phyloP scores from a whole-genome alignment of 139 green algal genomes.

The Chlorella sp. region DNA sequence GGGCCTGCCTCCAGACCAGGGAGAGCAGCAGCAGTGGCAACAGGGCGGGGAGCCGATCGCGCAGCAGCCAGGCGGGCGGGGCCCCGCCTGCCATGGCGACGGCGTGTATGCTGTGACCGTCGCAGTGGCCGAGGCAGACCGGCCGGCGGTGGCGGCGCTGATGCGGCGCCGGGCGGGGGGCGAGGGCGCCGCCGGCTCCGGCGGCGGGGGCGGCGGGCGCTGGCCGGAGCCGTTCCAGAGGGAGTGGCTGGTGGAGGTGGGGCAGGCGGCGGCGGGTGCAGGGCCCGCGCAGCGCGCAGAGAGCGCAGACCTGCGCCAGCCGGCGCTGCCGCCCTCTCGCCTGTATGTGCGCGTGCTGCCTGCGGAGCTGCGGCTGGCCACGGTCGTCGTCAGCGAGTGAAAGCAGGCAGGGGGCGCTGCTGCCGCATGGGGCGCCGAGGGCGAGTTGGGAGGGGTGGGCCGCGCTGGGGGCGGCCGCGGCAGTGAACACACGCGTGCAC shows the following conservation, averaged over 20 bases:
- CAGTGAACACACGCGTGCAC: too few relatives aligned
- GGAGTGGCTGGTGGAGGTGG: constrained; percentile 28
- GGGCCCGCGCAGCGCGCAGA: neutral
- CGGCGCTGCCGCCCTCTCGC: too few relatives aligned
- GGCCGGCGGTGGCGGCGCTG: neutral
- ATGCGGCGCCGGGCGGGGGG: neutral
- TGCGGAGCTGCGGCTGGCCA: too few relatives aligned
- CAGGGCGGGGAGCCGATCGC: neutral
- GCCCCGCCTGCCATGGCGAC: neutral
- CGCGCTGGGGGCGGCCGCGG: too few relatives aligned
- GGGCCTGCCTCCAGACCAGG: neutral
- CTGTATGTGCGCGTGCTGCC: too few relatives aligned
- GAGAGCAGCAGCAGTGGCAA: neutral
- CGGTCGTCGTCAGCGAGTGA: neutral
- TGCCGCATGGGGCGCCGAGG: neutral
- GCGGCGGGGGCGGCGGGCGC: neutral
- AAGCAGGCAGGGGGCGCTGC: neutral
- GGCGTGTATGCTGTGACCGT: neutral
- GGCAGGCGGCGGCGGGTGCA: too few relatives aligned
- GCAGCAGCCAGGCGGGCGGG: neutral
- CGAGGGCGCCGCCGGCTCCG: neutral
- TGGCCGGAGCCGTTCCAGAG: constrained; percentile 16
- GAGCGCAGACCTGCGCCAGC: neutral
- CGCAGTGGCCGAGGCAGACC: neutral
- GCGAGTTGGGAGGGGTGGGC: too few relatives aligned